Base-by-base conservation (phyloP, 2,329 filamentous ascomycete species). In the Hymenoscyphus linearis region DNA sequence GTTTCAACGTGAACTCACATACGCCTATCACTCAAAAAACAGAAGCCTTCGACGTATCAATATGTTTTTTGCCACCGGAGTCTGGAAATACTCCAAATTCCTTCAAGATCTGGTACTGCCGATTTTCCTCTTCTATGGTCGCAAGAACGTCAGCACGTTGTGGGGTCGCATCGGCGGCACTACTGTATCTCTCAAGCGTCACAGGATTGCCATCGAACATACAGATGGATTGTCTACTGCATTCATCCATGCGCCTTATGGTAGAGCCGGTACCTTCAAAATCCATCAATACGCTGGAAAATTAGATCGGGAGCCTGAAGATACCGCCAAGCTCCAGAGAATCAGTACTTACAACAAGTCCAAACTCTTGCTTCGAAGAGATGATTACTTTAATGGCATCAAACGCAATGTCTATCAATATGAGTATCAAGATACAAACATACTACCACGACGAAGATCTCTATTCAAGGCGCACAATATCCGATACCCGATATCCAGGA, bases 1-100 rank as follows among this genome's bases (percentile, higher is more conserved):
- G 64, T 80, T 79, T 59, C 80, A 82, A 64, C 73, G 80, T 61
- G 80, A 82, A 59, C 72, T 82, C 53, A 75, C 79, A 55, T 77
- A 78, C 66, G 75, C 77, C 27, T 73, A 80, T 36, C 69, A 71
- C 36, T 62, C 65, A 6, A 75, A 74, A 9, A 55, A 31, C 71
- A 75, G 50, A 52, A 14, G 64, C 63, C 3, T 54, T 75, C 16
- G 52, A 80, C 5, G 73, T 74, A 3, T 71, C 72, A 31, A 74
- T 76, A 7, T 67, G 70, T 3, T 74, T 73, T 0, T 76, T 77
- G 55, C n/a, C 76, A 7, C 67, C 80, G n/a, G 74, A 56, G 58
- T 81, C 9, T 82, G 80, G 80, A 75, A 76, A 6, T 82, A 80
- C 66, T 74, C 75, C 40, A 77, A 77, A 55, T 57, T 68, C 3